Conservation (phyloP, 257 asterid species). For the Ilex asprella region DNA sequence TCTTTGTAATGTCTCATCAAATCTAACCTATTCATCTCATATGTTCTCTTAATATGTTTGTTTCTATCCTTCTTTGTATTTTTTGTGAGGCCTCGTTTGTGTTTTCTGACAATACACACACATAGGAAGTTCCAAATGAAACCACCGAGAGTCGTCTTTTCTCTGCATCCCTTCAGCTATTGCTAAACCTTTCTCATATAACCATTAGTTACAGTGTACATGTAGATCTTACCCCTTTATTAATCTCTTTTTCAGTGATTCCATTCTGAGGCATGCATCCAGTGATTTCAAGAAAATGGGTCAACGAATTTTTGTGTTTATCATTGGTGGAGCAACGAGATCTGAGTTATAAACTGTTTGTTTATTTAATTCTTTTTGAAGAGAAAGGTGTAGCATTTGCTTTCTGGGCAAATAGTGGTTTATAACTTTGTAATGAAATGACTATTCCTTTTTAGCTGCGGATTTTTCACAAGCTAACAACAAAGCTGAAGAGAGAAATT, state of each 20-base stretch:
- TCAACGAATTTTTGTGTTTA: conserved; percentile 89
- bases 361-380: neutral
- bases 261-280: conserved; percentile 82
- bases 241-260: conserved; percentile 57
- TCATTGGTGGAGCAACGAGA: conserved; percentile 98
- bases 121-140: too few relatives aligned
- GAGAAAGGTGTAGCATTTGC: neutral
- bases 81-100: too few relatives aligned
- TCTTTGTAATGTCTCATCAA: too few relatives aligned
- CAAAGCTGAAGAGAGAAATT: conserved; percentile 83
- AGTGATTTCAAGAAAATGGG: conserved; percentile 97
- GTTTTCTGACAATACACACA: too few relatives aligned
- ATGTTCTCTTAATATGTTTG: too few relatives aligned
- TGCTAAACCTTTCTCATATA: neutral
- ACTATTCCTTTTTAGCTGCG: conserved; percentile 53
- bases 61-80: too few relatives aligned
- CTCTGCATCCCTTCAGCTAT: neutral
- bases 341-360: conserved; percentile 63
- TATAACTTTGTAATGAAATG: conserved; percentile 11
- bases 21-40: too few relatives aligned
- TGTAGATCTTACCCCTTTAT: neutral
- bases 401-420: neutral
- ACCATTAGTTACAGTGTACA: neutral
- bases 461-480: conserved; percentile 82
- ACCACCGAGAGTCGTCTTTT: too few relatives aligned